These are phyloP conservation scores for Fusarium mundagurra DNA, from an alignment of 2,329 filamentous ascomycete genomes.

Conservation along the genomic window DNA sequence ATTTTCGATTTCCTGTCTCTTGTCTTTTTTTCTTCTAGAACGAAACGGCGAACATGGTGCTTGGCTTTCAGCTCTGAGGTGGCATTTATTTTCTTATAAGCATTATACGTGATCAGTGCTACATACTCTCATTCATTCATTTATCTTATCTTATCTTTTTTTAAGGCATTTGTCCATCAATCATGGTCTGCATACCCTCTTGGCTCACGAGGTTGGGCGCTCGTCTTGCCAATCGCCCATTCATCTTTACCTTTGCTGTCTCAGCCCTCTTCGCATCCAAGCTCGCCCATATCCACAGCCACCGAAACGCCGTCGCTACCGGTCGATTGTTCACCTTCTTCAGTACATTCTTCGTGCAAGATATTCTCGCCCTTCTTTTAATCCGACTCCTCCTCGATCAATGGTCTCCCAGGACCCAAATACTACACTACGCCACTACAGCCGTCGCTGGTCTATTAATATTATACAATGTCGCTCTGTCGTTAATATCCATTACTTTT, in stretches of 20 bases:
- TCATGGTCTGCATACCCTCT: conserved; percentile 3
- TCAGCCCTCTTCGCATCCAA: conserved; percentile 47
- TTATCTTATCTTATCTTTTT: background rate
- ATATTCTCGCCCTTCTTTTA: conserved; percentile 45
- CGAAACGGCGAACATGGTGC: background rate
- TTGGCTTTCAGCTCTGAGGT: background rate
- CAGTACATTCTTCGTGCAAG: conserved; percentile 49
- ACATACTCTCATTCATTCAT: background rate
- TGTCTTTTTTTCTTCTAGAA: conserved; percentile 7
- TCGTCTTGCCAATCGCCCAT: conserved; percentile 44
- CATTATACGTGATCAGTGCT: background rate
- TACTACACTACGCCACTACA: conserved; percentile 19
- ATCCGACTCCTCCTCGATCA: conserved; percentile 46
- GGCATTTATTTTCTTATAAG: background rate
- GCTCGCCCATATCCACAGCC: conserved; percentile 46
- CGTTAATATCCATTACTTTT: conserved; percentile 45
- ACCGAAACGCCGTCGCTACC: conserved; percentile 44
- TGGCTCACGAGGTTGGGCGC: conserved; percentile 4
- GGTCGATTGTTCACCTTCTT: conserved; percentile 44
- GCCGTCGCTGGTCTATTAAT: conserved; percentile 31
- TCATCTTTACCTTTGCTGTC: conserved; percentile 46
- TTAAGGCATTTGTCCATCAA: background rate
- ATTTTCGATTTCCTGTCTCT: background rate
- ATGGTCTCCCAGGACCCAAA: conserved; percentile 18
- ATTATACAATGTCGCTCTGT: conserved; percentile 36